Conservation (phyloP, 768 basidiomycete species). For the Coprinopsis sp. region DNA sequence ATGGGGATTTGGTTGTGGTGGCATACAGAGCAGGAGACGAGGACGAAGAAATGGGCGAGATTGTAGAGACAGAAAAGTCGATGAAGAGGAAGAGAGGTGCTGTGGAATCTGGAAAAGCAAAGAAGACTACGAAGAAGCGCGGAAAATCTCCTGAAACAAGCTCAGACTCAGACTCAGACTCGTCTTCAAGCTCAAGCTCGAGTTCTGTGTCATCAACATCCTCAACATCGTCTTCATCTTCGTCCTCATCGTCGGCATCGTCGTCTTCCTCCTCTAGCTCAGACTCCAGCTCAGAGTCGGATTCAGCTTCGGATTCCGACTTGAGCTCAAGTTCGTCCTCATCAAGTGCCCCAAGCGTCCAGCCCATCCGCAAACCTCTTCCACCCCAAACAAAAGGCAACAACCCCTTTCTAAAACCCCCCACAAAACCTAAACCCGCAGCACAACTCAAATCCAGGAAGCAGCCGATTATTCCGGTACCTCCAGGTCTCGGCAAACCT, state of each 20-base stretch:
- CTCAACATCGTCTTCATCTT: constrained; percentile 38
- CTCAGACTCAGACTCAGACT: constrained; percentile 35
- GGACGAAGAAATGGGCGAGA: constrained; percentile 5
- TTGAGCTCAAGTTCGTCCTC: constrained; percentile 14
- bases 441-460: constrained; percentile 6
- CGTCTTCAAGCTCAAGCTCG: constrained; percentile 46
- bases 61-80: not conserved
- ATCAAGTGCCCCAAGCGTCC: not conserved
- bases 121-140: constrained; percentile 1
- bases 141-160: constrained; percentile 20
- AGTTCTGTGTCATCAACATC: constrained; percentile 38
- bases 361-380: constrained; percentile 6
- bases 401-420: constrained; percentile 11
- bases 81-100: not conserved
- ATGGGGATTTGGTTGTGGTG: constrained; percentile 44
- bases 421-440: constrained; percentile 1
- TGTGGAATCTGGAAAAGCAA: no score
- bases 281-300: constrained; percentile 8
- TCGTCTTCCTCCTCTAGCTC: constrained; percentile 21
- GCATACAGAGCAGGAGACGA: constrained; percentile 15
- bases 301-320: not conserved
- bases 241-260: constrained; percentile 34
- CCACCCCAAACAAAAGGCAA: constrained; percentile 11
- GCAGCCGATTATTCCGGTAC: constrained; percentile 29
- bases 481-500: constrained; percentile 58